Percentiles rank a stretch among this genome's conserved stretches.
phyloP scores from a whole-genome alignment of 192 early-diverging fungal genomes.

The Allomyces arbusculus region DNA sequence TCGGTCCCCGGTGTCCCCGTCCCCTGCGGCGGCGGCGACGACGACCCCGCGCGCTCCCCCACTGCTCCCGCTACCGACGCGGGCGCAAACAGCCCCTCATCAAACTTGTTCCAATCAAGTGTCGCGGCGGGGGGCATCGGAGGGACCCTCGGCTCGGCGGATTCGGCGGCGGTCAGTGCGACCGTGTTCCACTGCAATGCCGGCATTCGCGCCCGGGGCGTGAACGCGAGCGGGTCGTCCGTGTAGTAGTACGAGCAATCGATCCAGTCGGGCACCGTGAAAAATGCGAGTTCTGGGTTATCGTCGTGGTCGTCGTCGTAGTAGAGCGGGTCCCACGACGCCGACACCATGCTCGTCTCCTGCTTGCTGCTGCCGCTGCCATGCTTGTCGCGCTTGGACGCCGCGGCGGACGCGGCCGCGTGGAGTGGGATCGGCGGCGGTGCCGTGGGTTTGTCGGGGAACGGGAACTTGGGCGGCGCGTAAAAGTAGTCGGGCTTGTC shows the following conservation, averaged over 20 bases:
- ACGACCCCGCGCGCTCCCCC: no score
- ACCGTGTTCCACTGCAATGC: background rate
- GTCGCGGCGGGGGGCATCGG: no score
- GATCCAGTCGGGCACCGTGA: slow-evolving; percentile 3
- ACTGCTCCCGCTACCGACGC: no score
- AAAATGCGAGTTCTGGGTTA: slow-evolving; percentile 10
- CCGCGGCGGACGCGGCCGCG: background rate
- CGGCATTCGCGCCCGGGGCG: background rate
- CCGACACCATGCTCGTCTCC: background rate
- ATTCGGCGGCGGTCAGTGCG: no score
- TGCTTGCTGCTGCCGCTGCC: no score
- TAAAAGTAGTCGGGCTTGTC: no score
- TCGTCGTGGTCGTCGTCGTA: slow-evolving; percentile 14
- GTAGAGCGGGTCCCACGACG: slow-evolving; percentile 27
- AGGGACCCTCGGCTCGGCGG: no score
- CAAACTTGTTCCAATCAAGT: no score
- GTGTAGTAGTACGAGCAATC: background rate
- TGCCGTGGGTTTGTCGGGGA: no score
- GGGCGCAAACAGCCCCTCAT: no score
- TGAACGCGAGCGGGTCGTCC: background rate
- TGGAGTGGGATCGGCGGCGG: background rate
- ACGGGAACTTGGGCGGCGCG: background rate
- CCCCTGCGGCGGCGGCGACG: no score
- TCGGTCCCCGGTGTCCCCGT: no score
- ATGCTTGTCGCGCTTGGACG: background rate